phyloP scores from a whole-genome alignment of 371 early-diverging fungal genomes.

The Saksenaea vasiformis region DNA sequence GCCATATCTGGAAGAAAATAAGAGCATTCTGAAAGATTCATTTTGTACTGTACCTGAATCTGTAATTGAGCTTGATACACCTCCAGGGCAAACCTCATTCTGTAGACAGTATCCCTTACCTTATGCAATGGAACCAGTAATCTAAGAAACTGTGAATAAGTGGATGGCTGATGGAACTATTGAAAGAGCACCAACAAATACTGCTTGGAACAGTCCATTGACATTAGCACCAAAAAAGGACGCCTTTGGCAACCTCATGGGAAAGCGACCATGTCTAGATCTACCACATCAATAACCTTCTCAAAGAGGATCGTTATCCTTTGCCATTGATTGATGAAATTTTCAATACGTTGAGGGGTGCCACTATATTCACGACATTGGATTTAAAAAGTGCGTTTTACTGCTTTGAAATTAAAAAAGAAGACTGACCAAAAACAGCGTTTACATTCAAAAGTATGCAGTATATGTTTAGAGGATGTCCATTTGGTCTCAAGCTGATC shows the following conservation, averaged over 20 bases:
- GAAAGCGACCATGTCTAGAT: slow-evolving; percentile 7
- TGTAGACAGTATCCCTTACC: slow-evolving; percentile 16
- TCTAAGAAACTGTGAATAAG: slow-evolving; percentile 3
- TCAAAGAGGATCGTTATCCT: too few relatives aligned
- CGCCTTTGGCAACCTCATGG: background rate
- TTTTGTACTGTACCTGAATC: slow-evolving; percentile 23
- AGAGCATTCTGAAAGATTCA: slow-evolving; percentile 5
- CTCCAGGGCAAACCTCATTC: background rate
- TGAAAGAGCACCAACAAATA: slow-evolving; percentile 3
- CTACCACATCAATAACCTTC: too few relatives aligned
- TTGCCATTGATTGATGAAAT: too few relatives aligned
- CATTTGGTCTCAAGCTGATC: too few relatives aligned
- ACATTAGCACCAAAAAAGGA: slow-evolving; percentile 31
- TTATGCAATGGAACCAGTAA: background rate
- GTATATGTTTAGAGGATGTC: too few relatives aligned
- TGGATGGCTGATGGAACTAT: slow-evolving; percentile 11
- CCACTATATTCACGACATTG: slow-evolving; percentile 13
- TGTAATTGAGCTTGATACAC: slow-evolving; percentile 5
- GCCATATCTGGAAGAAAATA: slow-evolving; percentile 10
- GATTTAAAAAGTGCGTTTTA: slow-evolving; percentile 26
- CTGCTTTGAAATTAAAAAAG: slow-evolving; percentile 16
- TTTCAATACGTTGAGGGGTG: background rate
- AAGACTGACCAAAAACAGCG: slow-evolving; percentile 12
- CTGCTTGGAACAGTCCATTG: slow-evolving; percentile 23
- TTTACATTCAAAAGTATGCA: too few relatives aligned